Evolutionary conservation across 768 basidiomycete genomes (phyloP), one percentile per base, ranked within the genome.

Genomic region (Tulasnella sp.): DNA sequence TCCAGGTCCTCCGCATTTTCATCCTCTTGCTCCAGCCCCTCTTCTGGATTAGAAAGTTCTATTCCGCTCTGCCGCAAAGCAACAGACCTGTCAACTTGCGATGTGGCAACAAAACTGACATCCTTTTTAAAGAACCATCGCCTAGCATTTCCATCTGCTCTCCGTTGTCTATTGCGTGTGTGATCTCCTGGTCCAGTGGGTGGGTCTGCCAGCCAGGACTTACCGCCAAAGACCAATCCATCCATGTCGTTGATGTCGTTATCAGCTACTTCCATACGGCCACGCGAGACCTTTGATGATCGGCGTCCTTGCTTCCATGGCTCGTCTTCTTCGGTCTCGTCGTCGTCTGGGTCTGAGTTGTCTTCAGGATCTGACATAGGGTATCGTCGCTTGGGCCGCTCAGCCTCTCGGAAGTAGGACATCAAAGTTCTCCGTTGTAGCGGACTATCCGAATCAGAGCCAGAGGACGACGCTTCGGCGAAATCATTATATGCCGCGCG

Each of bases 51-150:
- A 5, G 34, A 38, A 5, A 38, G 15, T 38, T 38, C 34, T 7
- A 38, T 5, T 15, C 34, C 34, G 15, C 15, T 77, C 75, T 27
- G 68, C 69, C 15, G 73, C 73, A 59, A 85, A 75, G 0, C 81
- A 81, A 3, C 88, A 72, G 63, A 87, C 83, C 31, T 75, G 71
- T 2, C 76, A 15, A 38, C 15, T 15, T 38, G 34, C 7, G 34
- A 19, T 31, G 25, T 21, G 17, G 34, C n/a, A 48, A 5, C n/a
- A n/a, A n/a, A 19, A n/a, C 27, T 42, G 22, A 42, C 22, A 12
- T 56, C 54, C 4, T 43, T n/a, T 27, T 46, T 22, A 30, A 56
- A 56, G 43, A 56, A 56, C 34, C 43, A 56, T 2, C 54, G 54
- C 29, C 44, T 56, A 17, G 54, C 38, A n/a, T 44, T 46, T 56